A percentile compares a stretch with the other conserved stretches of the same genome.
phyloP scores from a whole-genome alignment of 768 basidiomycete species.

The Trametes coccinea region DNA sequence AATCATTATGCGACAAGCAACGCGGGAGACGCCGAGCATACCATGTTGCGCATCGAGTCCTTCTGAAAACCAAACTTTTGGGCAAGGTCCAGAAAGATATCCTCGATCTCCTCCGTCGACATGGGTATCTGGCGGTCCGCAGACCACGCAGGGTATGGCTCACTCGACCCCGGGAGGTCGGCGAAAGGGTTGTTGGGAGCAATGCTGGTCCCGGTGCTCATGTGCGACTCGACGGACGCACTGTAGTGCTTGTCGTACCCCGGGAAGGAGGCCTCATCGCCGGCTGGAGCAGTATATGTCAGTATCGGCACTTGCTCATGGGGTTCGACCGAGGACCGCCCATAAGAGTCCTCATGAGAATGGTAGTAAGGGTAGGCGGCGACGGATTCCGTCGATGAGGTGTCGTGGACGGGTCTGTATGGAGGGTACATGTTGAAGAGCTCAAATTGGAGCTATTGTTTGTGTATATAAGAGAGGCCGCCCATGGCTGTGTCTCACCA shows the following conservation, averaged over 20 bases:
- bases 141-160: slow-evolving; percentile 95
- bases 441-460: background rate
- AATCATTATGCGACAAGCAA: slow-evolving; percentile 5
- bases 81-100: slow-evolving; percentile 95
- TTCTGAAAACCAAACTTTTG: slow-evolving; percentile 99
- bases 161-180: slow-evolving; percentile 36
- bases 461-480: slow-evolving; percentile 6
- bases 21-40: slow-evolving; percentile 32
- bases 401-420: slow-evolving; percentile 11
- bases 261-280: slow-evolving; percentile 32
- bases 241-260: slow-evolving; percentile 33
- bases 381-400: slow-evolving; percentile 13
- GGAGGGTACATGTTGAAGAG: slow-evolving; percentile 6
- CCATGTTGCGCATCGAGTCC: slow-evolving; percentile 96
- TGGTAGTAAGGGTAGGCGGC: slow-evolving; percentile 3
- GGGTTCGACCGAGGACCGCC: slow-evolving; percentile 2
- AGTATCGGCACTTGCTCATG: slow-evolving; percentile 18
- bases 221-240: slow-evolving; percentile 38
- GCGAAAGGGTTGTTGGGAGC: slow-evolving; percentile 29
- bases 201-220: slow-evolving; percentile 27
- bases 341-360: background rate
- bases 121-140: slow-evolving; percentile 92
- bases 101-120: slow-evolving; percentile 97
- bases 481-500: slow-evolving; percentile 8
- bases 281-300: slow-evolving; percentile 25